Evolutionary conservation across 441 rosid genomes (phyloP), one percentile per base, ranked within the genome.

Genomic region (Populus trichocarpa): DNA sequence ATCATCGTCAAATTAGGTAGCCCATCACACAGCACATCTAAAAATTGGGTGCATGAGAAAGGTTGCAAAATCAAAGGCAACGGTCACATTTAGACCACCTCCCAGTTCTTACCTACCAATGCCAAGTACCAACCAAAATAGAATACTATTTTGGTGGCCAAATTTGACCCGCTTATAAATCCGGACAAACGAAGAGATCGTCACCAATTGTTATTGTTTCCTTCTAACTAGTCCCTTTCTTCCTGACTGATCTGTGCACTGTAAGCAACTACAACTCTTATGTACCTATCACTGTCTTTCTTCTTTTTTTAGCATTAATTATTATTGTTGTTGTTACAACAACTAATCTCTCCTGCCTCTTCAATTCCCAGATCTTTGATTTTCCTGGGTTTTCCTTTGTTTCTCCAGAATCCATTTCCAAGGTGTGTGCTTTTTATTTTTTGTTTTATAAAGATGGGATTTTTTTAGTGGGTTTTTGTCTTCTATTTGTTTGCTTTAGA

Each of bases 141-240:
- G 4, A 25, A 20, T 36, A 3, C 4, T 1, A 65, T 46, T 46
- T 18, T 72, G 75, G 57, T 14, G 26, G 73, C 77, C 84, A 83
- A 77, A 26, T 82, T 83, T 75, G 89, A 85, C 84, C 81, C 25
- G 77, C 75, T 69, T 3, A 28, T 36, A 65, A 25, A 38, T 16
- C 3, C 10, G 0, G 35, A 12, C 0, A 13, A 70, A 8, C 8
- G 61, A 23, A 46, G 57, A 46, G 57, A 46, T 0, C 57, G 5
- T 46, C 57, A 14, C 20, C 20, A 14, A 14, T 16, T 46, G 57
- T 46, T 46, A 46, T 13, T 46, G 57, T 16, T 46, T 46, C 57
- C 57, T 14, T 4, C 57, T 46, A 1, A 3, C 16, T 0, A 9
- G 14, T 46, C 26, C 59, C 71, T 28, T 30, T 32, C 36, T 46